Conservation (phyloP, 129 eudicot genomes). For the Pulicaria dysenterica region DNA sequence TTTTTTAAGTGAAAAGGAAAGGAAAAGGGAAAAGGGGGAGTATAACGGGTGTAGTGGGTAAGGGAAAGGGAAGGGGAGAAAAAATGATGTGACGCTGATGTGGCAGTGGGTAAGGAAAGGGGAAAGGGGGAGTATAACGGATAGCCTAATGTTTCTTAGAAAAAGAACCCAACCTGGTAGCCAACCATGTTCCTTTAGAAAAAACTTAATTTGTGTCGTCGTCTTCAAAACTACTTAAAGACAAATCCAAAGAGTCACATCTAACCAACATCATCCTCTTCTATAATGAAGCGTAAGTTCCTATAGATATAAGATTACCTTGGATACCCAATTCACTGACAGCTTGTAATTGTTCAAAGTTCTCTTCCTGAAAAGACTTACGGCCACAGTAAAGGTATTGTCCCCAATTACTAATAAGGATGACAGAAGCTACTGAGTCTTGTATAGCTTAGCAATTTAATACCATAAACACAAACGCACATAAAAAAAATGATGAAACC, state of each 20-base stretch:
- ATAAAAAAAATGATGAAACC: neutral
- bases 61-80: too few species aligned
- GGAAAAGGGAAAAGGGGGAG: too few species aligned
- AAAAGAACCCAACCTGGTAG: neutral
- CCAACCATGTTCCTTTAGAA: neutral
- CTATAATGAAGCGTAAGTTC: conserved; percentile 1
- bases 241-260: neutral
- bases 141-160: too few species aligned
- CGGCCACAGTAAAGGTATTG: neutral
- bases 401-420: neutral
- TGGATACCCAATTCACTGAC: neutral
- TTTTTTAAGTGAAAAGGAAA: too few species aligned
- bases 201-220: neutral
- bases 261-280: neutral
- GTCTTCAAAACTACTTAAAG: neutral
- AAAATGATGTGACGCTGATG: too few species aligned
- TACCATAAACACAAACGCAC: neutral
- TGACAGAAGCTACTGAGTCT: neutral
- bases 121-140: too few species aligned
- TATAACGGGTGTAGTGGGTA: too few species aligned
- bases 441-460: neutral
- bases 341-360: conserved; percentile 1
- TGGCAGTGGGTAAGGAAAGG: too few species aligned
- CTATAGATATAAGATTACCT: neutral
- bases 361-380: neutral